Percentiles rank a stretch among this genome's conserved stretches.
These are phyloP conservation scores for Pythium scleroteichum DNA, from an alignment of 352 stramenopile genomes.

Conservation along the genomic window DNA sequence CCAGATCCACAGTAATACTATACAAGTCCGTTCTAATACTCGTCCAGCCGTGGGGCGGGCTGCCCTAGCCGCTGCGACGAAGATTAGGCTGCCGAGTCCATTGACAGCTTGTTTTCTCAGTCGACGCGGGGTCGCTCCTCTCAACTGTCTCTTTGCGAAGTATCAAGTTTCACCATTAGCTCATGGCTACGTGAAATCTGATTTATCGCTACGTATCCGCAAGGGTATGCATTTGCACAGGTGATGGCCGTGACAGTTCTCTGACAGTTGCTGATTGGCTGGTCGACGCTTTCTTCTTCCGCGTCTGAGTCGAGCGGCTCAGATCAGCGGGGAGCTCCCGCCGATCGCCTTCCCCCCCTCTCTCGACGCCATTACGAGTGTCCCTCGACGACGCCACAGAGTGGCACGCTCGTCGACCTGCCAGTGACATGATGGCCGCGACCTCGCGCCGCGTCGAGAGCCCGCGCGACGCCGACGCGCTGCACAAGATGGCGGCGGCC, in stretches of 20 bases:
- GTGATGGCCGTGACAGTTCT: constrained; percentile 23
- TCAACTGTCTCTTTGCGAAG: constrained; percentile 27
- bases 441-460: constrained; percentile 11
- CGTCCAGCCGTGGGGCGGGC: too few relatives aligned
- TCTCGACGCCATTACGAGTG: too few relatives aligned
- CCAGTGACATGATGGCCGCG: constrained; percentile 18
- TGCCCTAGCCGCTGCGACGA: too few relatives aligned
- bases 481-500: constrained; percentile 25
- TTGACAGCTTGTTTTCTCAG: too few relatives aligned
- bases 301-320: constrained; percentile 22
- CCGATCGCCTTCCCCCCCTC: too few relatives aligned
- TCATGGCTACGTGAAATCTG: background rate
- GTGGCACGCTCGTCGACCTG: background rate
- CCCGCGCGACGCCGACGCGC: constrained; percentile 13
- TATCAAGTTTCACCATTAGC: constrained; percentile 9
- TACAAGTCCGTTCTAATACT: too few relatives aligned
- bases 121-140: too few relatives aligned
- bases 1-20: too few relatives aligned
- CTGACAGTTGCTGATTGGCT: constrained; percentile 29
- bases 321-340: constrained; percentile 17
- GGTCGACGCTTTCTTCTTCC: constrained; percentile 21
- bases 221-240: constrained; percentile 6
- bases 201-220: background rate
- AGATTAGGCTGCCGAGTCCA: too few relatives aligned
- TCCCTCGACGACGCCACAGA: too few relatives aligned